Conservation (phyloP, 768 basidiomycete genomes). For the Termitomyces sp. region DNA sequence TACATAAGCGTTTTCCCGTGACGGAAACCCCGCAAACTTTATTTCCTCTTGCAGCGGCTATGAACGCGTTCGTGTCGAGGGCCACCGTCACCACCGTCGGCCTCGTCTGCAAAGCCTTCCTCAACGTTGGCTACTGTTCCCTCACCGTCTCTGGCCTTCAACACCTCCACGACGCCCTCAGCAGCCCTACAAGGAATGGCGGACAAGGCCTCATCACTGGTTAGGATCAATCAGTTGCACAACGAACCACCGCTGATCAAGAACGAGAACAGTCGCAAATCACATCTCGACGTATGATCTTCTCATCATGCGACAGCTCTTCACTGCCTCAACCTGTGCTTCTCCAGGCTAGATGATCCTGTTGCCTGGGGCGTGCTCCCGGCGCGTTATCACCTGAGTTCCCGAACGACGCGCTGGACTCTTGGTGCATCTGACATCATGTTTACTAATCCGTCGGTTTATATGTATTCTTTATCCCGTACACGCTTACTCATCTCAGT, state of each 20-base stretch:
- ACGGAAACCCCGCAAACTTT: slow-evolving; percentile 1
- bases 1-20: slow-evolving; percentile 11
- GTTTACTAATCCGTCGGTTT: slow-evolving; percentile 83
- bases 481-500: slow-evolving; percentile 10
- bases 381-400: slow-evolving; percentile 46
- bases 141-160: slow-evolving; percentile 69
- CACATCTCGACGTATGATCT: slow-evolving; percentile 83
- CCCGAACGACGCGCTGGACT: slow-evolving; percentile 77
- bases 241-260: background rate
- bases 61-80: slow-evolving; percentile 46
- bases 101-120: slow-evolving; percentile 72
- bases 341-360: slow-evolving; percentile 70
- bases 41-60: slow-evolving; percentile 11
- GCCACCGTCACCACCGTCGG: slow-evolving; percentile 64
- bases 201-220: slow-evolving; percentile 73
- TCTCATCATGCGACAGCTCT: slow-evolving; percentile 1
- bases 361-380: slow-evolving; percentile 87
- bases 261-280: slow-evolving; percentile 63
- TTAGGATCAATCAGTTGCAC: slow-evolving; percentile 23
- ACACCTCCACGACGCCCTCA: slow-evolving; percentile 56
- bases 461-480: slow-evolving; percentile 7
- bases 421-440: slow-evolving; percentile 91
- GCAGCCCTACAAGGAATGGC: slow-evolving; percentile 32
- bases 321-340: slow-evolving; percentile 6
- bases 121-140: slow-evolving; percentile 60